A percentile compares a stretch with the other conserved stretches of the same genome.
These are phyloP conservation scores for Eucommia ulmoides DNA, from an alignment of 257 asterid species.

Conservation along the genomic window DNA sequence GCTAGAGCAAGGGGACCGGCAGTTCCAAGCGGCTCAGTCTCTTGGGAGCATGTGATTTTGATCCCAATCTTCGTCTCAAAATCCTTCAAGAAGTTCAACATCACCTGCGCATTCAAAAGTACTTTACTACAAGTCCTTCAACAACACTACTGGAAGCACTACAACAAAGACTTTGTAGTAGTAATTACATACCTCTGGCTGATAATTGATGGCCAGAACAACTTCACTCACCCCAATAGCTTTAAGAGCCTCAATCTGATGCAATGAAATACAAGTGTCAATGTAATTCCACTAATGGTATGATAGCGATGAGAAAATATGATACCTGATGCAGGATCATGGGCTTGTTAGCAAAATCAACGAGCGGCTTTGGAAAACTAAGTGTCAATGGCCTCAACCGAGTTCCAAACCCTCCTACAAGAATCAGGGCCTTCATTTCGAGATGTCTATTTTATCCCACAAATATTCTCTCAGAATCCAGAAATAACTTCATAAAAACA, in stretches of 20 bases:
- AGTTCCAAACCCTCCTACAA: constrained; percentile 94
- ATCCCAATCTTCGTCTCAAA: constrained; percentile 81
- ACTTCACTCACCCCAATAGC: constrained; percentile 92
- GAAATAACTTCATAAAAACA: background rate
- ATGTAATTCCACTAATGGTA: no score
- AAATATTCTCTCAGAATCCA: constrained; percentile 9
- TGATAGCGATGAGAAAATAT: no score
- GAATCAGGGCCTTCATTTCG: constrained; percentile 86
- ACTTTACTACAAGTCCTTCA: background rate
- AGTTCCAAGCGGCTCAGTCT: constrained; percentile 97
- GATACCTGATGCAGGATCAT: constrained; percentile 99
- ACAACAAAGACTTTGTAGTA: no score
- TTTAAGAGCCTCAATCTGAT: constrained; percentile 84
- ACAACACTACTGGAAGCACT: background rate
- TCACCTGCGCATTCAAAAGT: constrained; percentile 31
- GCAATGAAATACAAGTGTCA: no score
- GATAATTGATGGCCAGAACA: constrained; percentile 88
- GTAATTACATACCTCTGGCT: constrained; percentile 60
- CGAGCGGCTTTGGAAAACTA: constrained; percentile 87
- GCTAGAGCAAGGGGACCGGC: constrained; percentile 99
- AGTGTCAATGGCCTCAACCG: constrained; percentile 87
- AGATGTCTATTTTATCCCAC: constrained; percentile 12
- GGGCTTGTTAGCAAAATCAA: constrained; percentile 92
- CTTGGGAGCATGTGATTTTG: constrained; percentile 89
- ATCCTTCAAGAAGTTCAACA: constrained; percentile 91